A percentile compares a stretch with the other conserved stretches of the same genome.
phyloP scores from a whole-genome alignment of 164 flowering plant genomes.

The Aristolochia fimbriata region DNA sequence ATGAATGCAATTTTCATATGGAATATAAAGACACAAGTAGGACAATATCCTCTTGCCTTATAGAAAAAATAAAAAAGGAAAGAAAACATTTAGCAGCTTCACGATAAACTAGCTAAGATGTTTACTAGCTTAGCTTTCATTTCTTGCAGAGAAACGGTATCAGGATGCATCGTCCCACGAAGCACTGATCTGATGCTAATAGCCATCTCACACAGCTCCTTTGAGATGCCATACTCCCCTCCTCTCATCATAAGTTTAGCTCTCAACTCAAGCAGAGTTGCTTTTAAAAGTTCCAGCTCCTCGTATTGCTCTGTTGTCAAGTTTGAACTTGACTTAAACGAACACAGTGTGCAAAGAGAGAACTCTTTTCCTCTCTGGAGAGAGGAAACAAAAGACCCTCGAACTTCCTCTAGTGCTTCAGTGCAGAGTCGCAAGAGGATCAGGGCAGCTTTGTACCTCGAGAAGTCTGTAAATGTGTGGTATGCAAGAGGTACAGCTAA shows the following conservation, averaged over 20 bases:
- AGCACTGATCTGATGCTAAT: constrained; percentile 72
- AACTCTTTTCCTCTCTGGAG: constrained; percentile 72
- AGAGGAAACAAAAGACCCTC: constrained; percentile 64
- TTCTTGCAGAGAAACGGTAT: constrained; percentile 57
- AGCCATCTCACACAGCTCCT: constrained; percentile 66
- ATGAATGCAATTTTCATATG: too few species aligned
- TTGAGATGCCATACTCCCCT: constrained; percentile 72
- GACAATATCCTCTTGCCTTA: too few species aligned
- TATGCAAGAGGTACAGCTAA: constrained; percentile 67
- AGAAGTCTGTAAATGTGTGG: constrained; percentile 51
- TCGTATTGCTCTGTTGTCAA: constrained; percentile 74
- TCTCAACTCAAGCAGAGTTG: constrained; percentile 74
- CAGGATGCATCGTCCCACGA: constrained; percentile 73
- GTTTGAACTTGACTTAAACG: constrained; percentile 58
- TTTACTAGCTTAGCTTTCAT: constrained; percentile 60
- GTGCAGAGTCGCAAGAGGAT: constrained; percentile 80
- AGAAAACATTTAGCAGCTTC: too few species aligned
- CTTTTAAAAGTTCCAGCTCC: constrained; percentile 62
- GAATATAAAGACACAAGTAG: too few species aligned
- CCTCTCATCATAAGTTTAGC: constrained; percentile 87
- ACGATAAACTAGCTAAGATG: constrained; percentile 34
- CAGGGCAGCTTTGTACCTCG: constrained; percentile 58
- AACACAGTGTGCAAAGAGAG: constrained; percentile 56
- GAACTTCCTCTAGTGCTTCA: constrained; percentile 67
- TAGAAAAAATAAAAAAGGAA: too few species aligned